phyloP scores from a whole-genome alignment of 352 stramenopile species.

The Pythium guiyangense region DNA sequence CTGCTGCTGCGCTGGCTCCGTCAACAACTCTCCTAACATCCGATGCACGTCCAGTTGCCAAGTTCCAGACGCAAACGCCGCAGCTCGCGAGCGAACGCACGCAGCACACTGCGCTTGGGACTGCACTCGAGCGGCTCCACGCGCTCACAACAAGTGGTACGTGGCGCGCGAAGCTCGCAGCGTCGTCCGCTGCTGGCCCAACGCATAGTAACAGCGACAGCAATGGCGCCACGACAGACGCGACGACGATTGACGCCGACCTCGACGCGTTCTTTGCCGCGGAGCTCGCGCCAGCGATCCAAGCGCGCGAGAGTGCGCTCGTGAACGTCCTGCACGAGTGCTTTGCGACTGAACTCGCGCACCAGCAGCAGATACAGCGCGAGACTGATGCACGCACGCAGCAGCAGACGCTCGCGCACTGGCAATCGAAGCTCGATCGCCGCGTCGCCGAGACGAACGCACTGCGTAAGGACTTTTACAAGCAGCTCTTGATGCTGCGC shows the following conservation, averaged over 20 bases:
- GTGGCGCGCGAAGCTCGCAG: neutral
- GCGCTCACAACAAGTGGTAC: neutral
- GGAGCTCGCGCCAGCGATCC: slow-evolving; percentile 36
- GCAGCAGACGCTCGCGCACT: slow-evolving; percentile 15
- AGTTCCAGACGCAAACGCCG: slow-evolving; percentile 4
- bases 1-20: neutral
- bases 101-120: slow-evolving; percentile 3
- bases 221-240: neutral
- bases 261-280: slow-evolving; percentile 43
- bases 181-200: neutral
- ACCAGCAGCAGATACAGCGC: slow-evolving; percentile 21
- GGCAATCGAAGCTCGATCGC: slow-evolving; percentile 57
- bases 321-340: slow-evolving; percentile 63
- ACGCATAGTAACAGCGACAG: neutral
- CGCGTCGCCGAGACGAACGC: slow-evolving; percentile 59
- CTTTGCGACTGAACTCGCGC: slow-evolving; percentile 34
- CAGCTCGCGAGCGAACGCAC: slow-evolving; percentile 5
- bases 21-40: neutral
- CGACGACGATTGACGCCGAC: slow-evolving; percentile 12
- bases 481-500: slow-evolving; percentile 65
- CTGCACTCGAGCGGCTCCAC: neutral
- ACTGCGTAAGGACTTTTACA: slow-evolving; percentile 68
- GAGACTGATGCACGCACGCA: slow-evolving; percentile 17
- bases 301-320: slow-evolving; percentile 43
- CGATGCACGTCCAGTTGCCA: neutral